Evolutionary conservation across 805 yeast species (phyloP), one percentile per base, ranked within the genome.

Genomic region (Lachancea fermentati): DNA sequence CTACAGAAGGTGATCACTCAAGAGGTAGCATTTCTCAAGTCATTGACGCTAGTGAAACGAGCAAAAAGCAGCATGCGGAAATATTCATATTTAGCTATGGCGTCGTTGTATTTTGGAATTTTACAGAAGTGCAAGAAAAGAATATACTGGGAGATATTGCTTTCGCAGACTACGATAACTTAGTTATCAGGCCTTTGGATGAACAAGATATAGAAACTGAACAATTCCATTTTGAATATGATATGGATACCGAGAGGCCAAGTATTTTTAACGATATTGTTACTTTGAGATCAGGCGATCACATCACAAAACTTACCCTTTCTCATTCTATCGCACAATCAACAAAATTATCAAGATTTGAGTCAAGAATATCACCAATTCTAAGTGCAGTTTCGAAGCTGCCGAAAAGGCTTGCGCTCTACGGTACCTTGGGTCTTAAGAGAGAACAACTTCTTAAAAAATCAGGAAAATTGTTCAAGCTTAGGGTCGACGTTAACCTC

Each of bases 31-130:
- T 22, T 22, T 11, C 26, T 11, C 32, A 4, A 32, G 30, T 1
- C 12, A 13, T 9, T 8, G 40, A 36, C 47, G 6, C 44, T 44
- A 4, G 35, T 18, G 43, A 35, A 4, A 19, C 36, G 12, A 40
- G 43, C 30, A 49, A 51, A 32, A 54, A 56, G 37, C 62, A 61
- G 34, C 85, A 81, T 57, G 91, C 96, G 0, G 97, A 91, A 55
- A 73, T 93, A 70, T 93, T 93, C 55, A 75, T 93, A 11, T 79
- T 91, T 58, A 80, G 78, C 39, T 93, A 93, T 58, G 98, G 98
- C 15, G 95, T 91, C 11, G 87, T 93, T n/a, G 97, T 93, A 15
- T 89, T 93, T 55, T 93, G 98, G 98, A 93, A 93, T 56, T 88
- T 93, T 52, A 79, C 91, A 2, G 96, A 88, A 57, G 70, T 76